These are phyloP conservation scores for Lojkania enalia DNA, from an alignment of 2,329 filamentous ascomycete species.

Conservation along the genomic window DNA sequence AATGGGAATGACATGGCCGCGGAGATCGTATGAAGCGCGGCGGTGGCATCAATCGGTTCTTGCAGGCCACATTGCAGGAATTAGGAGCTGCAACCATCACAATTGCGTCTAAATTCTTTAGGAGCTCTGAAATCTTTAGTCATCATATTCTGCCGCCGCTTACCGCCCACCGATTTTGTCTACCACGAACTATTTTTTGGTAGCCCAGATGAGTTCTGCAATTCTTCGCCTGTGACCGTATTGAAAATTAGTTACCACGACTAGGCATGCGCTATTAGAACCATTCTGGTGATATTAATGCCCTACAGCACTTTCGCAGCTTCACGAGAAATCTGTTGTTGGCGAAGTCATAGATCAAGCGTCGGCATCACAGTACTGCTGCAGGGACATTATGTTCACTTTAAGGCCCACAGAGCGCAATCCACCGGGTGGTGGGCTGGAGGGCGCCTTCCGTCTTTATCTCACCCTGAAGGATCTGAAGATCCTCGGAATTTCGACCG, in stretches of 20 bases:
- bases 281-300: too few relatives aligned
- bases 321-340: too few relatives aligned
- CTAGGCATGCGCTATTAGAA: too few relatives aligned
- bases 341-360: too few relatives aligned
- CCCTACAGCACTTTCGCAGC: too few relatives aligned
- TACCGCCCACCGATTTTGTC: not conserved
- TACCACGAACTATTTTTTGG: too few relatives aligned
- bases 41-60: slow-evolving; percentile 50
- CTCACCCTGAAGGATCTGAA: slow-evolving; percentile 60
- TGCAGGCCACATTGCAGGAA: slow-evolving; percentile 38
- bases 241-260: too few relatives aligned
- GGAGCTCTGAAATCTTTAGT: too few relatives aligned
- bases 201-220: too few relatives aligned
- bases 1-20: slow-evolving; percentile 49
- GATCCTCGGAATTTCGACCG: slow-evolving; percentile 58
- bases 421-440: slow-evolving; percentile 52
- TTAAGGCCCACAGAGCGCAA: slow-evolving; percentile 57
- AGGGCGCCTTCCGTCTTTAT: slow-evolving; percentile 63
- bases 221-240: too few relatives aligned
- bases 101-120: too few relatives aligned
- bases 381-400: slow-evolving; percentile 46
- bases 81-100: slow-evolving; percentile 8
- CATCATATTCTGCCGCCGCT: slow-evolving; percentile 3
- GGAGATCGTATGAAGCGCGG: slow-evolving; percentile 46
- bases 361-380: too few relatives aligned